These are phyloP conservation scores for Malus sieversii DNA, from an alignment of 306 rosid species.

Conservation along the genomic window DNA sequence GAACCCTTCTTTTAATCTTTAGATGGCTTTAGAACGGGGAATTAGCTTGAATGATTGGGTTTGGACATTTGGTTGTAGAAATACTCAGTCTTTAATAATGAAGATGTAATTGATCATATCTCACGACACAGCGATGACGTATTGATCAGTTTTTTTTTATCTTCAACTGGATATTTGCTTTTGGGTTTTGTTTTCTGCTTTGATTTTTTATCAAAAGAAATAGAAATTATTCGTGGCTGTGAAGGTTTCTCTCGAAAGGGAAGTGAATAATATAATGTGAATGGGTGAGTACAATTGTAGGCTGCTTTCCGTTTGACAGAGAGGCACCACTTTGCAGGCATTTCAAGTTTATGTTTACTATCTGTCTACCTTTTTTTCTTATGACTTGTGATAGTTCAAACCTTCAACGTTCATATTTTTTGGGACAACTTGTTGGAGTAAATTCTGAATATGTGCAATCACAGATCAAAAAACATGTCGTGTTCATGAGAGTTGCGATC, in stretches of 20 bases:
- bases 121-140: fast-evolving
- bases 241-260: neutral
- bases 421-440: neutral
- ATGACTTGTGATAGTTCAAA: neutral
- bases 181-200: neutral
- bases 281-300: neutral
- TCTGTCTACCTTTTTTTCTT: no score
- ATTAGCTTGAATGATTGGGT: no score
- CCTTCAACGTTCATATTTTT: neutral
- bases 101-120: no score
- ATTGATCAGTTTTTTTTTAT: neutral
- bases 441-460: neutral
- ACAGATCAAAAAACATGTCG: no score
- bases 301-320: neutral
- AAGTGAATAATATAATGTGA: slow-evolving; percentile 2
- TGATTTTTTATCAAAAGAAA: neutral
- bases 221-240: neutral
- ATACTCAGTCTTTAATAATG: no score
- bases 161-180: neutral
- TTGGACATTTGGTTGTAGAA: no score
- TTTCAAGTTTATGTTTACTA: slow-evolving; percentile 8
- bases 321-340: slow-evolving; percentile 19
- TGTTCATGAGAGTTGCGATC: no score
- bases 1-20: neutral
- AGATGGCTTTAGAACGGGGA: no score